Base-by-base conservation (phyloP, 2,329 filamentous ascomycete species). In the Beauveria bassiana region DNA sequence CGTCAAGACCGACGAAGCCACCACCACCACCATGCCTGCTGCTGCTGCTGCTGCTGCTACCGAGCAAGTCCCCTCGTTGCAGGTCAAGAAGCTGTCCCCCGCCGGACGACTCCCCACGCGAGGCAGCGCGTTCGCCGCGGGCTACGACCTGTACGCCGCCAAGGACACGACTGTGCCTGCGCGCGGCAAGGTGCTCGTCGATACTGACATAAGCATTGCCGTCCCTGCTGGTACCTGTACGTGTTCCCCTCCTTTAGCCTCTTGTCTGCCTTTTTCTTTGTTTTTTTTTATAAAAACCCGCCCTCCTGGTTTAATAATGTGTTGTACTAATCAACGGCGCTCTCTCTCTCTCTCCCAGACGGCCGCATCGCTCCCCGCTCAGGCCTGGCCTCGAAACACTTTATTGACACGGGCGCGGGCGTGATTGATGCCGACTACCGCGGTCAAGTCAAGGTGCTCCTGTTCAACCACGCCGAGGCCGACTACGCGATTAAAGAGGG, bases 381-480 rank as follows among this genome's bases (percentile, higher is more conserved):
- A n/a, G 92, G 92, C 53, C 87, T 96, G 42, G 93, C 93, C 2
- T 82, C 87, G 64, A 99, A 99, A 79, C 86, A 98, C 78, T 95
- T 93, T 77, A 98, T 99, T 73, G 92, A 97, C 74, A 95, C 90
- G 0, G 92, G 96, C 65, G 95, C 95, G 0, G 95, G 95, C 60
- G 95, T 99, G 66, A 98, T 99, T 69, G 95, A 99, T 75, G 93
- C 93, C 40, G 95, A 99, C 76, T 99, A 99, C 79, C 85, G 95
- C 42, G 95, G 95, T 22, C 90, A 90, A 67, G 88, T 99, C 70
- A 96, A 96, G 80, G 89, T 99, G 28, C 82, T 99, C 67, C 84
- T 99, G 58, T 98, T 98, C 76, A 99, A 99, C 78, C 88, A 96
- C 74, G 83, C 83, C 57, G 92, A 96, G 56, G 77, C 78, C 46